Conservation (phyloP, 352 stramenopile species). For the Phytophthora sp. region DNA sequence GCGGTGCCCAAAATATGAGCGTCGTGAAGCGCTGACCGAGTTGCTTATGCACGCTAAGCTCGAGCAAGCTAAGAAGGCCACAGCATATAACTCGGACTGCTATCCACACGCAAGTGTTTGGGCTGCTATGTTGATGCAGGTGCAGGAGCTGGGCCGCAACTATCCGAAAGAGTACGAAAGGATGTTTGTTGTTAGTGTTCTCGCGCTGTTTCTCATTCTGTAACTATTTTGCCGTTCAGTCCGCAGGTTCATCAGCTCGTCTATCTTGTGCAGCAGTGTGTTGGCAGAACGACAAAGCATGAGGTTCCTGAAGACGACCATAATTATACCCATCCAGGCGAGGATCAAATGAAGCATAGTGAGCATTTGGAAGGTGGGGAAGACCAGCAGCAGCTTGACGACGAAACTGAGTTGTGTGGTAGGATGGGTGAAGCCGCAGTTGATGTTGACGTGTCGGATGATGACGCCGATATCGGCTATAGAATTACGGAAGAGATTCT, state of each 20-base stretch:
- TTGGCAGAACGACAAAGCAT: slow-evolving; percentile 29
- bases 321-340: not conserved
- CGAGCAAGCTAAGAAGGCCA: slow-evolving; percentile 27
- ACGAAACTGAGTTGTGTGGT: slow-evolving; percentile 20
- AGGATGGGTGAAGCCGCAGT: slow-evolving; percentile 24
- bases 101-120: slow-evolving; percentile 24
- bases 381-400: slow-evolving; percentile 25
- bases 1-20: slow-evolving; percentile 26
- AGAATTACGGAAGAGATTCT: slow-evolving; percentile 23
- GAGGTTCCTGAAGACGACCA: slow-evolving; percentile 39
- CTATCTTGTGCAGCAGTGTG: slow-evolving; percentile 34
- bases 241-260: slow-evolving; percentile 50
- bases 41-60: slow-evolving; percentile 35
- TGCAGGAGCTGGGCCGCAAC: slow-evolving; percentile 35
- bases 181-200: not conserved
- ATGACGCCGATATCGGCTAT: slow-evolving; percentile 24
- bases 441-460: slow-evolving; percentile 12
- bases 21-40: slow-evolving; percentile 32
- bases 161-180: slow-evolving; percentile 39
- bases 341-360: slow-evolving; percentile 13
- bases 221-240: slow-evolving; percentile 19
- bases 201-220: not conserved
- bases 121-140: slow-evolving; percentile 32
- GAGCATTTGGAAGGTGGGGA: slow-evolving; percentile 8
- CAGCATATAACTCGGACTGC: slow-evolving; percentile 9